Evolutionary conservation across 139 green algal genomes (phyloP), one percentile per base, ranked within the genome.

Genomic region (Pseudopediastrum boryanum): DNA sequence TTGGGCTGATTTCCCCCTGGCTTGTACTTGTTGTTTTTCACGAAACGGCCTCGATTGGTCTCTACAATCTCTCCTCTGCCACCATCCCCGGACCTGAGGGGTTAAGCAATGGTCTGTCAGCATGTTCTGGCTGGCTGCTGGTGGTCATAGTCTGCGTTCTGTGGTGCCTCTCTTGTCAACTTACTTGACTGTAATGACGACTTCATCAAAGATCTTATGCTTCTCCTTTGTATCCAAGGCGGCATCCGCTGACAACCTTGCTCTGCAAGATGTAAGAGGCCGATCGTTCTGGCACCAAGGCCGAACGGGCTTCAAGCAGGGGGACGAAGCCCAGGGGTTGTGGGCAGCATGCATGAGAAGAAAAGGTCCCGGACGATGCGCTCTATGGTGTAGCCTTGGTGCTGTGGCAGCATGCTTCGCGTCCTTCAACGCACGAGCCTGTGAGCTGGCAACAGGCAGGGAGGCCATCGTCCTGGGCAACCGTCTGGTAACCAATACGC

Each of bases 21-120:
- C 33, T 83, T 74, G 84, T 94, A 96, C 82, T 97, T 97, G 87
- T 88, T 86, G 85, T 97, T 97, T 39, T 75, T 29, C 44, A 97
- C 93, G 52, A 50, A 88, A 27, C 83, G 86, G 38, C 91, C 91
- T 12, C 71, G 72, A 0, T 81, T 84, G 0, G 82, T 27, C n/a
- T 90, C 65, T 4, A 91, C 83, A 12, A 95, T 80, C 81, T 96
- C 90, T 2, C 91, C 92, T 21, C 81, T 78, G 21, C 92, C 92
- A 21, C 92, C 92, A 46, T 85, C 70, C 12, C 92, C 92, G 46
- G 84, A 85, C 83, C 89, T 94, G 84, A 4, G 63, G 46, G 42
- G 42, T 21, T 9, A n/a, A 50, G 2, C 33, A 51, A n/a, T 42
- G 58, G 31, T 39, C 58, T 9, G 58, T 66, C 1, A 41, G 61